phyloP scores from a whole-genome alignment of 768 basidiomycete genomes.

The Glaciozyma antarctica region DNA sequence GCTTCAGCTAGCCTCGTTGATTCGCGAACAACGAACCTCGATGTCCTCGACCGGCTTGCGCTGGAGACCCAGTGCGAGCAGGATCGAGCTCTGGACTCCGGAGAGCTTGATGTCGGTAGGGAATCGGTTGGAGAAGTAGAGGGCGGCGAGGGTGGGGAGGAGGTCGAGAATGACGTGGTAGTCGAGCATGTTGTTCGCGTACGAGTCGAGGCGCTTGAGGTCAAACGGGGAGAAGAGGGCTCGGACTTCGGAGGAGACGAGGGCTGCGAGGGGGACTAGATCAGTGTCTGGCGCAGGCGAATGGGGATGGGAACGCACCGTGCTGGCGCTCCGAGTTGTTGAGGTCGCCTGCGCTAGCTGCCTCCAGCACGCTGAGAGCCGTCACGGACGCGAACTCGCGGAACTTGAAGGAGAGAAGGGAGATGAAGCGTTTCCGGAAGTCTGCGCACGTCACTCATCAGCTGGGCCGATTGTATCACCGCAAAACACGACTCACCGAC shows the following conservation, averaged over 20 bases:
- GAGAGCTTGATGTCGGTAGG: conserved; percentile 61
- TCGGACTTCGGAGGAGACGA: conserved; percentile 49
- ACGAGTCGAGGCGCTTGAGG: conserved; percentile 87
- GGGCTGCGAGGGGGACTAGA: conserved; percentile 43
- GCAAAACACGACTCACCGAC: conserved; percentile 31
- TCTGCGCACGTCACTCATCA: conserved; percentile 46
- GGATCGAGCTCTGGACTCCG: conserved; percentile 81
- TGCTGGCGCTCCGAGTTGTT: conserved; percentile 13
- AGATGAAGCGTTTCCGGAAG: conserved; percentile 81
- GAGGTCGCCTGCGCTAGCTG: conserved; percentile 49
- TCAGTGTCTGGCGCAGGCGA: conserved; percentile 38
- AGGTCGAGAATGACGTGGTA: conserved; percentile 93
- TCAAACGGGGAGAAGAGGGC: conserved; percentile 79
- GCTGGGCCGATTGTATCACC: background rate
- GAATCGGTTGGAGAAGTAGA: conserved; percentile 65
- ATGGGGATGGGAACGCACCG: background rate
- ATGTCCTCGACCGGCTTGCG: conserved; percentile 80
- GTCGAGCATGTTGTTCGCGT: conserved; percentile 91
- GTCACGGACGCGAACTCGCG: conserved; percentile 83
- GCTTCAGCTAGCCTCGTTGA: background rate
- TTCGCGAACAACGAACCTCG: conserved; percentile 49
- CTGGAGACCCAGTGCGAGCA: conserved; percentile 81
- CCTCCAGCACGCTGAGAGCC: conserved; percentile 78
- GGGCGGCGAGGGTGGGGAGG: conserved; percentile 64
- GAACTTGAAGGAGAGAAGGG: conserved; percentile 86